phyloP scores from a whole-genome alignment of 805 yeast genomes.

The Candida qinlingensis region DNA sequence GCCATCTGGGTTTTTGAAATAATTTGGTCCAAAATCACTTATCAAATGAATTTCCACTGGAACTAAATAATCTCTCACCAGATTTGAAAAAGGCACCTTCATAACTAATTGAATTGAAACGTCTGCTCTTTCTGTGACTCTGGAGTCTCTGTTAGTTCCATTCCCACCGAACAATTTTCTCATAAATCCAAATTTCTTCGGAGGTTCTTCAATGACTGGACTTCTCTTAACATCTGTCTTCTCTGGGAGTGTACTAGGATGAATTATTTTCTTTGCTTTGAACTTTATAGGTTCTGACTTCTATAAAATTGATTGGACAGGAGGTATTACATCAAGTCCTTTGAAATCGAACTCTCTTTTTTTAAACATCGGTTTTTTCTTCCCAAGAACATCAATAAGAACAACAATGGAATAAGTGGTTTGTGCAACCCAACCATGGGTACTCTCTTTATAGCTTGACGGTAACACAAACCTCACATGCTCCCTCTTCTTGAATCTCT shows the following conservation, averaged over 20 bases:
- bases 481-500: not conserved
- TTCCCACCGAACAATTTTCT: not conserved
- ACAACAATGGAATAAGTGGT: not conserved
- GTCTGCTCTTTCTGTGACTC: not conserved
- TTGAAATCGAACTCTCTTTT: not conserved
- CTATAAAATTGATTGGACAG: not conserved
- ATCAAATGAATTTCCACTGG: not conserved
- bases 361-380: not conserved
- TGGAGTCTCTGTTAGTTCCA: not conserved
- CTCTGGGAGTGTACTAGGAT: not conserved
- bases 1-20: not conserved
- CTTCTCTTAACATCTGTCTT: too few species aligned
- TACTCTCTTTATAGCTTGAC: not conserved
- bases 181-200: not conserved
- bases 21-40: not conserved
- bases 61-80: not conserved
- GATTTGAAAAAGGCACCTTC: not conserved
- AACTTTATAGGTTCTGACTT: not conserved
- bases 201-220: too few species aligned
- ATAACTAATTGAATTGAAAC: not conserved
- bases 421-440: not conserved
- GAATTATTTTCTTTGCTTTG: not conserved
- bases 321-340: not conserved
- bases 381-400: not conserved
- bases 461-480: not conserved